Percentiles rank a stretch among this genome's conserved stretches.
Evolutionary conservation across 768 basidiomycete genomes (phyloP).

Genomic region (Pulveroboletus sp.): DNA sequence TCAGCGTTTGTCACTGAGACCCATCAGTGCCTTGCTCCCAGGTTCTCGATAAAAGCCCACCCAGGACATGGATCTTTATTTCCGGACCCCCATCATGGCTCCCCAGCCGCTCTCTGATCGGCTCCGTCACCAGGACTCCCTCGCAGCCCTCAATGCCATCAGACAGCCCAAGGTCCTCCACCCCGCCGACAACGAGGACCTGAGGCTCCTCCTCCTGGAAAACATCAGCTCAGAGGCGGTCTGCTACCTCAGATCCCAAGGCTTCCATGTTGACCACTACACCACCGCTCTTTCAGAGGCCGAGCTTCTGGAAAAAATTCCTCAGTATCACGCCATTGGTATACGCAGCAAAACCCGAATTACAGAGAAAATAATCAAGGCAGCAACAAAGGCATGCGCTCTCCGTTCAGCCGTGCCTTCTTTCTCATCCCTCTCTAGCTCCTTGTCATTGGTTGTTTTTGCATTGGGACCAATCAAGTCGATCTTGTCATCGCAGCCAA

Average conservation of each 20-base stretch:
- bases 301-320: slow-evolving; percentile 81
- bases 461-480: slow-evolving; percentile 98
- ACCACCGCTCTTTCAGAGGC: slow-evolving; percentile 86
- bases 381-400: slow-evolving; percentile 69
- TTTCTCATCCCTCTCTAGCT: slow-evolving; percentile 48
- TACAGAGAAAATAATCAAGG: slow-evolving; percentile 82
- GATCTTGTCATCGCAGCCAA: slow-evolving; percentile 79
- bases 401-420: neutral
- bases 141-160: slow-evolving; percentile 33
- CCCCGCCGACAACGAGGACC: slow-evolving; percentile 74
- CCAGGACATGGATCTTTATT: slow-evolving; percentile 10
- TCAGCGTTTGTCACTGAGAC: no score
- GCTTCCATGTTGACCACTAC: slow-evolving; percentile 89
- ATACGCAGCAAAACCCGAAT: slow-evolving; percentile 98
- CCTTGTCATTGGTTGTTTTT: slow-evolving; percentile 96
- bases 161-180: slow-evolving; percentile 69
- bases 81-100: slow-evolving; percentile 37
- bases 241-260: slow-evolving; percentile 67
- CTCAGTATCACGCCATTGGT: slow-evolving; percentile 87
- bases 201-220: slow-evolving; percentile 84
- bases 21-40: neutral
- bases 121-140: slow-evolving; percentile 36
- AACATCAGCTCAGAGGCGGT: slow-evolving; percentile 94
- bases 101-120: slow-evolving; percentile 42
- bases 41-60: slow-evolving; percentile 7